A percentile compares a stretch with the other conserved stretches of the same genome.
phyloP scores from a whole-genome alignment of 108 stramenopile species.

The Skeletonema grethae region DNA sequence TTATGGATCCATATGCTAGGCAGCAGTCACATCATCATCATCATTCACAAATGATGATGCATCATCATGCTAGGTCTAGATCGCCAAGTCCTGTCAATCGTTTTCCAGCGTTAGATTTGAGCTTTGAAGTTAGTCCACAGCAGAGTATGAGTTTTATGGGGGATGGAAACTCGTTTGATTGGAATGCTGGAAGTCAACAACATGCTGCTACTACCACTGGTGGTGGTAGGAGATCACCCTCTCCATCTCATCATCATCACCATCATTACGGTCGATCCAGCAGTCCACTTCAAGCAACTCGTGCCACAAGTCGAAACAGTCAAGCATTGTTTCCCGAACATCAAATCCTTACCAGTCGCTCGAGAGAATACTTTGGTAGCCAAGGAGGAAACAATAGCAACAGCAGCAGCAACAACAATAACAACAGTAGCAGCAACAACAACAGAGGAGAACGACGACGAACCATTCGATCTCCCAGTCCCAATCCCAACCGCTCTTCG shows the following conservation, averaged over 20 bases:
- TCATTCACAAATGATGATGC: slow-evolving; percentile 1
- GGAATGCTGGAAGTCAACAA: slow-evolving; percentile 13
- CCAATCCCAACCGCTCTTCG: slow-evolving; percentile 3
- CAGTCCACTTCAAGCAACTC: slow-evolving; percentile 2
- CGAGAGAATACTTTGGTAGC: slow-evolving; percentile 16
- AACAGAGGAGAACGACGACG: neutral
- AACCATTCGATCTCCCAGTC: slow-evolving; percentile 7
- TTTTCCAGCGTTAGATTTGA: slow-evolving; percentile 6
- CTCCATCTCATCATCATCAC: neutral
- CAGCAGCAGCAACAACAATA: too few relatives aligned
- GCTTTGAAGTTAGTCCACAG: slow-evolving; percentile 17
- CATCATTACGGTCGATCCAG: slow-evolving; percentile 2
- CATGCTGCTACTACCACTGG: neutral
- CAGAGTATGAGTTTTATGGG: slow-evolving; percentile 16
- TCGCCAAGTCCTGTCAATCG: slow-evolving; percentile 16
- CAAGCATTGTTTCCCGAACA: slow-evolving; percentile 37
- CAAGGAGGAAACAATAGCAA: neutral
- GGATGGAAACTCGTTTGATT: slow-evolving; percentile 14
- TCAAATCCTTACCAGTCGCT: slow-evolving; percentile 25
- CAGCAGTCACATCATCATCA: slow-evolving; percentile 1
- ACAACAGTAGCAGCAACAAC: neutral
- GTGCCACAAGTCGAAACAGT: slow-evolving; percentile 3
- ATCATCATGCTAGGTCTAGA: neutral
- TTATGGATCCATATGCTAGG: slow-evolving; percentile 1
- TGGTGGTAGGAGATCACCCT: slow-evolving; percentile 5